These are phyloP conservation scores for Neoboletus brunneissimus DNA, from an alignment of 768 basidiomycete genomes.

Conservation along the genomic window DNA sequence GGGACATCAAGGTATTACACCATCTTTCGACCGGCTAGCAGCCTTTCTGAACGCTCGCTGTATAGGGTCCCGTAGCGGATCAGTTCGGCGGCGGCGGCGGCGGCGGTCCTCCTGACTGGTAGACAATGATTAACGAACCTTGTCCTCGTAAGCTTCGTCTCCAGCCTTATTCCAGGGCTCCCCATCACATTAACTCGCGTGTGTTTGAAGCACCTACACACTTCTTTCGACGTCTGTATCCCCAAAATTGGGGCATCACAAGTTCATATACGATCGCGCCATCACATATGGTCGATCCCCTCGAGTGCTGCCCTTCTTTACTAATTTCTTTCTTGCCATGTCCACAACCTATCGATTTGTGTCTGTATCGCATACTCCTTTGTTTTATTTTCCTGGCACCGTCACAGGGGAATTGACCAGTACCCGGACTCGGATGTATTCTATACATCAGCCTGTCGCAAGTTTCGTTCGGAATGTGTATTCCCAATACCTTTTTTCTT, in stretches of 20 bases:
- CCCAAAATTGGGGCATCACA: conserved; percentile 10
- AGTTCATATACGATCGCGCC: conserved; percentile 11
- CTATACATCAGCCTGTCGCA: conserved; percentile 6
- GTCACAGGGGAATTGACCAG: background rate
- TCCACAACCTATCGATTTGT: conserved; percentile 1
- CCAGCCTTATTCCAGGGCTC: background rate
- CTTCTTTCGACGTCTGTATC: background rate
- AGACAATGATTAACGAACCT: background rate
- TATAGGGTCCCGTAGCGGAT: conserved; percentile 20
- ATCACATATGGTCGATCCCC: conserved; percentile 5
- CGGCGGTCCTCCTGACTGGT: conserved; percentile 28
- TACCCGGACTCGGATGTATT: conserved; percentile 9
- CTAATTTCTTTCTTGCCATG: conserved; percentile 1
- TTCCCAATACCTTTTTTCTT: background rate
- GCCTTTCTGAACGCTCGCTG: background rate
- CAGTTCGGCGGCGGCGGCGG: conserved; percentile 21
- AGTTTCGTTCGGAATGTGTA: conserved; percentile 6
- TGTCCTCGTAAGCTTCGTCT: conserved; percentile 12
- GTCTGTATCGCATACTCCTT: conserved; percentile 13
- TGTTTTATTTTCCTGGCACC: background rate
- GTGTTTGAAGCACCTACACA: conserved; percentile 1
- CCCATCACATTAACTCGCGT: conserved; percentile 2
- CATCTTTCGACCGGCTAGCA: background rate
- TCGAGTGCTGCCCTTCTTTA: background rate
- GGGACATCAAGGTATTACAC: conserved; percentile 11